Evolutionary conservation across 2,329 filamentous ascomycete genomes (phyloP).

Genomic region (Diaporthe sp.): DNA sequence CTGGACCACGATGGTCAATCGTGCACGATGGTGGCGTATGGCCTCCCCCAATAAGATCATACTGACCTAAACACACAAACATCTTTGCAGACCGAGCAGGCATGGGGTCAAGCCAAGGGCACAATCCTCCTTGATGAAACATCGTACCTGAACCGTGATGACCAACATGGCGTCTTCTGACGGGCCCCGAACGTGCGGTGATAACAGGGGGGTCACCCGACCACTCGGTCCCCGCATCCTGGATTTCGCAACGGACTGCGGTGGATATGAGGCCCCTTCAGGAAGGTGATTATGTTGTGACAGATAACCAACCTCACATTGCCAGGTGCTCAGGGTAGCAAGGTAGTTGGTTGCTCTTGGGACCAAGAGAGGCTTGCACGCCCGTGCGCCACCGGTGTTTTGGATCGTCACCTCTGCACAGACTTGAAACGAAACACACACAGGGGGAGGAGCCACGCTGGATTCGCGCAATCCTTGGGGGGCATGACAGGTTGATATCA

Average conservation of each 20-base stretch:
- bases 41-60: background rate
- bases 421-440: slow-evolving; percentile 24
- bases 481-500: background rate
- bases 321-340: background rate
- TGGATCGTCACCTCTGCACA: slow-evolving; percentile 13
- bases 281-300: background rate
- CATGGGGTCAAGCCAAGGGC: background rate
- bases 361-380: background rate
- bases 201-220: background rate
- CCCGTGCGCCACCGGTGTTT: slow-evolving; percentile 27
- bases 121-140: slow-evolving; percentile 20
- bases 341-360: background rate
- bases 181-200: background rate
- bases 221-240: background rate
- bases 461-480: background rate
- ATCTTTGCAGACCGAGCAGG: background rate
- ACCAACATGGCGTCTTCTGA: background rate
- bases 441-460: background rate
- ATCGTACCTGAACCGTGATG: background rate
- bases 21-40: background rate
- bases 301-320: background rate
- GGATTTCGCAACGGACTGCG: background rate
- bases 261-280: background rate
- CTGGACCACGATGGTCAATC: background rate
- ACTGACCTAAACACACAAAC: background rate